Evolutionary conservation across 2,329 filamentous ascomycete species (phyloP).

Genomic region (Grosmannia clavigera): DNA sequence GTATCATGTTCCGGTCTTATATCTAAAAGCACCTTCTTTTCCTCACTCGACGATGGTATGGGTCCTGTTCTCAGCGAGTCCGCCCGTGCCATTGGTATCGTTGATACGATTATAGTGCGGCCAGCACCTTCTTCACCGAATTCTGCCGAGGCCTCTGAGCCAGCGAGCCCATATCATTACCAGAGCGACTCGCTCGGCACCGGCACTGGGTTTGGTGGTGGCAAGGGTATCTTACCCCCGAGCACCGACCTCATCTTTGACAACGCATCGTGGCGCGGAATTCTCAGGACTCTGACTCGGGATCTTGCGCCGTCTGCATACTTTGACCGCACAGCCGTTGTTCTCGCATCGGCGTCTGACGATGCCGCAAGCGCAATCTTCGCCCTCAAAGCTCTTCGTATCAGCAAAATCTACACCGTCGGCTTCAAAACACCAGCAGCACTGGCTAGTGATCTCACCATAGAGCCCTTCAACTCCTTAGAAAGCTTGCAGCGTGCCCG

Average conservation of each 20-base stretch:
- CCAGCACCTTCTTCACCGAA: constrained; percentile 30
- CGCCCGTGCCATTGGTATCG: constrained; percentile 63
- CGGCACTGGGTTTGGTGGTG: neutral
- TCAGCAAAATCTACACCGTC: constrained; percentile 72
- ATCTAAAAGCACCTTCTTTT: constrained; percentile 36
- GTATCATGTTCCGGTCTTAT: constrained; percentile 49
- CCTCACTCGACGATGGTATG: constrained; percentile 33
- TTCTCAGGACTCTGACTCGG: constrained; percentile 65
- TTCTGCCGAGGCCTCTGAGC: constrained; percentile 33
- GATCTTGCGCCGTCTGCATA: constrained; percentile 78
- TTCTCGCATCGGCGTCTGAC: constrained; percentile 59
- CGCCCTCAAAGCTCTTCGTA: constrained; percentile 60
- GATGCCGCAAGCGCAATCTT: constrained; percentile 72
- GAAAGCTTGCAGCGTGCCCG: constrained; percentile 46
- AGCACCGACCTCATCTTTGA: constrained; percentile 56
- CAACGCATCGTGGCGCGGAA: constrained; percentile 77
- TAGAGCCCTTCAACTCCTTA: constrained; percentile 70
- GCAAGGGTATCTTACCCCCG: constrained; percentile 26
- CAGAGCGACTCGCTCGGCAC: constrained; percentile 13
- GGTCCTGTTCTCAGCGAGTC: constrained; percentile 58
- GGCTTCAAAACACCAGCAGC: constrained; percentile 57
- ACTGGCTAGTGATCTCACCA: constrained; percentile 52
- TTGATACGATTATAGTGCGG: constrained; percentile 67
- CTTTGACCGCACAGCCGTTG: constrained; percentile 59
- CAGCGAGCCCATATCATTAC: constrained; percentile 33